phyloP scores from a whole-genome alignment of 2,329 filamentous ascomycete genomes.

The Penicillium fuscoglaucum region DNA sequence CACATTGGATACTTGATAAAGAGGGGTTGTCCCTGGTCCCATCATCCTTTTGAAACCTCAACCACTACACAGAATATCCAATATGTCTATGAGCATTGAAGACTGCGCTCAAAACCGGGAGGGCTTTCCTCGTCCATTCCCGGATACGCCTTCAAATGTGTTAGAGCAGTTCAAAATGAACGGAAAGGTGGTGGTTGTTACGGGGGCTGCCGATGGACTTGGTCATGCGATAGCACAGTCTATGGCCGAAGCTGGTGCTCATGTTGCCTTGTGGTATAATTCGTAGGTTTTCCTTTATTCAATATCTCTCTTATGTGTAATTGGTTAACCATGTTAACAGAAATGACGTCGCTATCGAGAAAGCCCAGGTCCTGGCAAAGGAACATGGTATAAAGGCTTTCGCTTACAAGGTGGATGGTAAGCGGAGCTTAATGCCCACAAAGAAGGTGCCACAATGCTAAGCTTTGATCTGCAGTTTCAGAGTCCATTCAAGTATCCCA shows the following conservation, averaged over 20 bases:
- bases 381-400: constrained; percentile 40
- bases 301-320: neutral
- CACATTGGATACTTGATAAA: constrained; percentile 1
- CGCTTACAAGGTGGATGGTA: constrained; percentile 48
- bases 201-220: constrained; percentile 50
- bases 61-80: neutral
- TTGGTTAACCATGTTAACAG: constrained; percentile 17
- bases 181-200: constrained; percentile 46
- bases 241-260: constrained; percentile 48
- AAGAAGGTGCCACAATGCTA: neutral
- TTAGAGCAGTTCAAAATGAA: constrained; percentile 48
- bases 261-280: constrained; percentile 47
- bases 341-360: constrained; percentile 39
- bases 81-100: constrained; percentile 43
- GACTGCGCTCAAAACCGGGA: constrained; percentile 33
- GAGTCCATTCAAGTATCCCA: constrained; percentile 39
- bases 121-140: constrained; percentile 43
- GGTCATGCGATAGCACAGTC: constrained; percentile 48
- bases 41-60: neutral
- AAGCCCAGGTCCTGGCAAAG: constrained; percentile 36
- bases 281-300: constrained; percentile 24
- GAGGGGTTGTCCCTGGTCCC: neutral
- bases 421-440: neutral
- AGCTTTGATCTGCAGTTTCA: constrained; percentile 37
- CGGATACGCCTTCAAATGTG: constrained; percentile 45